Evolutionary conservation across 2,329 filamentous ascomycete genomes (phyloP), one percentile per base, ranked within the genome.

Genomic region (Claviceps fusiformis): DNA sequence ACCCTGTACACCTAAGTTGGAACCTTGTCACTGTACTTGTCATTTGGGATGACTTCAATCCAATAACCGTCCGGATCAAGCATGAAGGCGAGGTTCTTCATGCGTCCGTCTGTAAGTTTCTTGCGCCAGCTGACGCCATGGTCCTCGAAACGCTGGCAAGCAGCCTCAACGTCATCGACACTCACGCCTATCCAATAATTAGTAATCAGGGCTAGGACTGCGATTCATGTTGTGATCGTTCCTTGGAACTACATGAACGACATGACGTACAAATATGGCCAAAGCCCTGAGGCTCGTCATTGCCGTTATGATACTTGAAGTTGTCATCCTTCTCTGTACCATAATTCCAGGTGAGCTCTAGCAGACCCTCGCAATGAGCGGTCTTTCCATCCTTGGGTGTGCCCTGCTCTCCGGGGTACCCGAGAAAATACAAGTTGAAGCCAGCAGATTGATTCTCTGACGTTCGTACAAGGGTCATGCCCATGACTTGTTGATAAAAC

Each of bases 341-440:
- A 61, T 85, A 80, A 66, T 85, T 85, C 86, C 87, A 95, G 10
- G 92, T 96, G 60, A 97, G 72, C 73, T 97, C 92, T 5, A 97
- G 77, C 43, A 97, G 70, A 0, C 92, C 93, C 70, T 97, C 92
- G 59, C 83, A 81, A 54, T 82, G 76, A 8, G 83, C 80, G 11
- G 81, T 78, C 33, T 77, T 74, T 33, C 76, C 76, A 44, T 76
- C 72, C 48, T 78, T 70, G 10, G 79, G 71, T 46, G 75, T 66
- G 8, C 75, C 77, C 65, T 82, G 75, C 50, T 74, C 70, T 35
- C 74, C 78, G 1, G 79, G 78, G 65, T 96, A 98, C 24, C 85
- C 90, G 45, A 97, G 76, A 76, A 97, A 97, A 73, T 95, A 97
- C 29, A 96, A 76, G 63, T 90, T 95, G 74, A 96, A 97, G 27